Evolutionary conservation across 495 filamentous ascomycete species (phyloP), one percentile per base, ranked within the genome.

Genomic region (Penicillium turbatum): DNA sequence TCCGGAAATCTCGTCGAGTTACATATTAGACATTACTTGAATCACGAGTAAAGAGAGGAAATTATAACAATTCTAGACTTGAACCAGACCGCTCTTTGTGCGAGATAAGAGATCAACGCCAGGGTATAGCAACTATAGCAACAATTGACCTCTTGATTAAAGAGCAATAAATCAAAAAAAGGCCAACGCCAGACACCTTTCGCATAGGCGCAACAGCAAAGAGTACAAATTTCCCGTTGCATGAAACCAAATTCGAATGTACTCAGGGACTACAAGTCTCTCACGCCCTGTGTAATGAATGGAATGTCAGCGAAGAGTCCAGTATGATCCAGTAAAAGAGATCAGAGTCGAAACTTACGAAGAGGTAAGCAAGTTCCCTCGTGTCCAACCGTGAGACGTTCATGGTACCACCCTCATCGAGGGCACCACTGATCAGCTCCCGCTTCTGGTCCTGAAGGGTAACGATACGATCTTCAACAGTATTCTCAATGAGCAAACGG

Each of bases 381-480:
- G 78, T 61, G 35, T 78, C 79, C 26, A 96, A 64, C 9, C 87
- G 73, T 7, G 79, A 77, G 11, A 92, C 73, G 37, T 76, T 82
- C 61, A 82, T 79, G 21, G 78, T 79, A 27, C 83, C 85, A 19
- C 83, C 86, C 69, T 96, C 89, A 63, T 95, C 90, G 7, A 98
- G 78, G 13, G 92, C 93, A 3, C 82, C 77, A 43, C 87, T 81
- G 40, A 97, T 92, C 8, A 96, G 66, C 34, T 80, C 77, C 2
- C 86, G 76, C 75, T 97, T 97, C 66, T 82, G 75, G 34, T 95
- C 84, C 67, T 97, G 92, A n/a, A 97, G 74, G 12, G 74, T 79
- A 30, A 92, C 69, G 48, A 97, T 96, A 4, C 92, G 84, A 62
- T 97, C 92, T 65, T 97, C 92, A 6, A 97, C 88, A 0, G 92